phyloP scores from a whole-genome alignment of 192 early-diverging fungal genomes.

The Coemansia reversa region DNA sequence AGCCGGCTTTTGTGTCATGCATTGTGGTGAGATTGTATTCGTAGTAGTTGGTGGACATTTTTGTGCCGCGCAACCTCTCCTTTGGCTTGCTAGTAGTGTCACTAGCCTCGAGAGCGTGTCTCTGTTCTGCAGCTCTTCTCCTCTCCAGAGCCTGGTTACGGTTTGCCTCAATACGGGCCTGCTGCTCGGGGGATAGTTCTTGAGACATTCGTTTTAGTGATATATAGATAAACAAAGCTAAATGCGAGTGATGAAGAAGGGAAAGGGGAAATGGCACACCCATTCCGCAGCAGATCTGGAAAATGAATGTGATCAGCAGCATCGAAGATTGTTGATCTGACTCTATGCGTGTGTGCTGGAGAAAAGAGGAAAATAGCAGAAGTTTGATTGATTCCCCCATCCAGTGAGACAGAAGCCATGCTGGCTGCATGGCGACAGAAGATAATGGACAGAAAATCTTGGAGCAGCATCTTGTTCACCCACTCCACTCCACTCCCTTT shows the following conservation, averaged over 20 bases:
- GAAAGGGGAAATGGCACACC: not conserved
- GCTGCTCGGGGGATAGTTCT: conserved; percentile 51
- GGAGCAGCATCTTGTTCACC: not conserved
- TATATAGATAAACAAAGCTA: not conserved
- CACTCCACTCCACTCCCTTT: too few species aligned
- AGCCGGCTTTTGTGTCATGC: conserved; percentile 86
- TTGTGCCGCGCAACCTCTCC: conserved; percentile 18
- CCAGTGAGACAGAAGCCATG: not conserved
- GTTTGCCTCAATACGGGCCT: conserved; percentile 51
- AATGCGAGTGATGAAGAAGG: not conserved
- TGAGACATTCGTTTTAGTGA: conserved; percentile 13
- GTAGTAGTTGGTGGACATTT: conserved; percentile 54
- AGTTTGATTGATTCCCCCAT: not conserved
- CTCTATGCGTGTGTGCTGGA: not conserved
- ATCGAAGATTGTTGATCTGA: not conserved
- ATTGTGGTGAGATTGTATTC: conserved; percentile 89
- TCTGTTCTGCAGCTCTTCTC: conserved; percentile 12
- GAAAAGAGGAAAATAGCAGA: too few species aligned
- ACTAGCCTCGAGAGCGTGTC: conserved; percentile 6
- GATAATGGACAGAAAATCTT: not conserved
- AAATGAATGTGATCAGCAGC: not conserved
- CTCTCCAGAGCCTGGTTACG: conserved; percentile 48
- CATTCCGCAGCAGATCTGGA: conserved; percentile 5
- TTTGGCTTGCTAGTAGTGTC: not conserved
- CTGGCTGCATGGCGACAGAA: not conserved